A percentile compares a stretch with the other conserved stretches of the same genome.
These are phyloP conservation scores for Pisolithus orientalis DNA, from an alignment of 768 basidiomycete genomes.

Conservation along the genomic window DNA sequence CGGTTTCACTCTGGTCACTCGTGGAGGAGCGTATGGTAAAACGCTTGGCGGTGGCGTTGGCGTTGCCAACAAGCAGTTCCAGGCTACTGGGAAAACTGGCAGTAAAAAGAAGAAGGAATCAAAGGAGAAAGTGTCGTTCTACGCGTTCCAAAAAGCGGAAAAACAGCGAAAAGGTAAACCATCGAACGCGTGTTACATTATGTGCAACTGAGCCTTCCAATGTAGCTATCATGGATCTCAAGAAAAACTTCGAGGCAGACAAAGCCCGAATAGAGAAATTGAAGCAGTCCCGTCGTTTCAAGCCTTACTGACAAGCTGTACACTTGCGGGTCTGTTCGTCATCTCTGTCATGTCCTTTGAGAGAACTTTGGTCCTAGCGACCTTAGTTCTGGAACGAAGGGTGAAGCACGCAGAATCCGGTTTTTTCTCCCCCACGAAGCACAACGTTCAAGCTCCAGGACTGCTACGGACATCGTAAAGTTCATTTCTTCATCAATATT, in stretches of 20 bases:
- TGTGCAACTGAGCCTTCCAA: constrained; percentile 4
- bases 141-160: constrained; percentile 87
- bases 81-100: constrained; percentile 28
- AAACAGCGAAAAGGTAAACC: constrained; percentile 74
- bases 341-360: not conserved
- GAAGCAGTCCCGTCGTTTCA: constrained; percentile 76
- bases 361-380: too few species aligned
- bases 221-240: constrained; percentile 52
- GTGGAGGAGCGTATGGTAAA: constrained; percentile 85
- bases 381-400: too few species aligned
- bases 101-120: constrained; percentile 48
- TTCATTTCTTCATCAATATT: too few species aligned
- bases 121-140: constrained; percentile 73
- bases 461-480: too few species aligned
- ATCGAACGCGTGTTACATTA: not conserved
- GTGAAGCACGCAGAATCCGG: too few species aligned
- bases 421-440: too few species aligned
- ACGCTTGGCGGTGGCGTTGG: constrained; percentile 77
- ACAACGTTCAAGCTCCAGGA: too few species aligned
- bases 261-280: constrained; percentile 45
- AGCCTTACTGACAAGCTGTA: constrained; percentile 61
- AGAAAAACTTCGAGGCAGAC: constrained; percentile 82
- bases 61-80: constrained; percentile 56
- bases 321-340: not conserved
- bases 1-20: constrained; percentile 90